Base-by-base conservation (phyloP, 129 eudicot genomes). In the Tagetes erecta region DNA sequence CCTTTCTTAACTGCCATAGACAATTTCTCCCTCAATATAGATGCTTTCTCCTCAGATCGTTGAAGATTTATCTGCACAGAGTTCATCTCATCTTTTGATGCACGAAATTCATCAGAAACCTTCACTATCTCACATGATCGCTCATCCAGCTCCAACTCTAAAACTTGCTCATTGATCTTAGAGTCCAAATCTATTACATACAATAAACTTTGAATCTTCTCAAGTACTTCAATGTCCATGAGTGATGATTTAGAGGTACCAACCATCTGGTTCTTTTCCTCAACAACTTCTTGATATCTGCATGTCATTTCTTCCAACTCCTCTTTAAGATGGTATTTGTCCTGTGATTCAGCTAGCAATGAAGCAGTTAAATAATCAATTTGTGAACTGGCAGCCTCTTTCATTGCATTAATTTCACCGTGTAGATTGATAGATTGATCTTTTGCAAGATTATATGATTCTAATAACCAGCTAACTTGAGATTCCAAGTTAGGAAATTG, bases 1-100 rank as follows among this genome's bases (percentile, higher is more conserved):
- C 99, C 99, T 73, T 95, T 95, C 68, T 95, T 95, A 38, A 91
- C 96, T 44, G 99, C 99, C 96, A 91, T 80, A 40, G 99, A 86
- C 78, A 95, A 81, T 68, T 91, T 95, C 75, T 95, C 99, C 70
- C 96, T 85, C 75, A 95, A 76, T 49, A 87, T 51, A 75, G 82
- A 78, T 37, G 84, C 80, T 83, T 88, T 91, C 59, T 91, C 99
- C 84, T 91, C 99, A 4, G 87, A 80, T 64, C 81, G 77, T 67
- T 87, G 88, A 73, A 86, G 86, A 82, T 85, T 87, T 76, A 76
- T 70, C 81, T 76, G 81, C 78, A 88, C 50, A 31, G 79, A 71
- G 42, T 62, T 83, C 40, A 76, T 85, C 78, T 94, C 93, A 75
- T 76, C 86, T 66, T 85, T 86, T 40, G 80, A 76, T 56, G 72